Conservation (phyloP, 1,284 basidiomycete genomes). For the Leccinum huronense region DNA sequence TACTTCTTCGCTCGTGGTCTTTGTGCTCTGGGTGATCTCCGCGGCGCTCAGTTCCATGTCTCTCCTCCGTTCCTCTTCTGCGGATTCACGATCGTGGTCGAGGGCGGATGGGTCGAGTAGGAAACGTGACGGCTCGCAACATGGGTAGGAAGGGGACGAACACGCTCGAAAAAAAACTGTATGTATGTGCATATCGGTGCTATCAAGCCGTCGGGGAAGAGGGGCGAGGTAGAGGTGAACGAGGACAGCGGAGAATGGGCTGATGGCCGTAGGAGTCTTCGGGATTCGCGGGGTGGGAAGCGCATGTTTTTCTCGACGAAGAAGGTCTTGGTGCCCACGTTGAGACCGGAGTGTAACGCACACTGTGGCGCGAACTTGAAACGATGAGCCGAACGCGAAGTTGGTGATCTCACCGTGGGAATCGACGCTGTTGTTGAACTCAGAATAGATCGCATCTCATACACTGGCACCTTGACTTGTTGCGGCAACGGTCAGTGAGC, state of each 20-base stretch:
- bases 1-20: background rate
- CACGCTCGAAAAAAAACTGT: background rate
- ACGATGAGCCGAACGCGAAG: too few relatives aligned
- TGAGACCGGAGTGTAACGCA: too few relatives aligned
- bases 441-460: too few relatives aligned
- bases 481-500: too few relatives aligned
- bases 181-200: slow-evolving; percentile 86
- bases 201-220: slow-evolving; percentile 92
- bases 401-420: too few relatives aligned
- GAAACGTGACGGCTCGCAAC: background rate
- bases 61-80: background rate
- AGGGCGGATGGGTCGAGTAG: background rate
- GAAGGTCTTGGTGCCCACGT: too few relatives aligned
- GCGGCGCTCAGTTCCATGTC: background rate
- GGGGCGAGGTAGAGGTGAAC: slow-evolving; percentile 56
- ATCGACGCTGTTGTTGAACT: too few relatives aligned
- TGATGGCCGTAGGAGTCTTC: slow-evolving; percentile 48
- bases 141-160: background rate
- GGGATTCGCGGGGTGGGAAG: slow-evolving; percentile 83
- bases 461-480: too few relatives aligned
- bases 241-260: slow-evolving; percentile 89
- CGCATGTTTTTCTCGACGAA: slow-evolving; percentile 75
- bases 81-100: background rate
- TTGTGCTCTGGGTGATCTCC: background rate
- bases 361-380: too few relatives aligned